Evolutionary conservation across 2,329 filamentous ascomycete species (phyloP).

Genomic region (Pseudogymnoascus sp.): DNA sequence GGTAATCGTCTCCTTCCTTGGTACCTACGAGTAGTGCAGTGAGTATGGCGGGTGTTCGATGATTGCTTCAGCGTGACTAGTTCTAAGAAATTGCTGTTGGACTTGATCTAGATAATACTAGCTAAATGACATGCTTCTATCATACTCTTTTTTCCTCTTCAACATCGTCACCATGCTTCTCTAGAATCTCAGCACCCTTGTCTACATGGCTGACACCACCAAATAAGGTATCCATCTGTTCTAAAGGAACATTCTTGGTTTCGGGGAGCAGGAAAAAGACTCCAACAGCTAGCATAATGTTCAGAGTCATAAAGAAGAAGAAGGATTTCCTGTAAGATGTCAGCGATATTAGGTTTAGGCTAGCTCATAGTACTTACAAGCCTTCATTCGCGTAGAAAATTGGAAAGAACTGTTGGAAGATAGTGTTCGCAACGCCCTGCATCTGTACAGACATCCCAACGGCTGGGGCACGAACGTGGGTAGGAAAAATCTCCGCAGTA

Average conservation of each 20-base stretch:
- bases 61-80: conserved; percentile 11
- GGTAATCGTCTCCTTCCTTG: no score
- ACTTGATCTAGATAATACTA: conserved; percentile 24
- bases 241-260: conserved; percentile 47
- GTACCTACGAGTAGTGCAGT: neutral
- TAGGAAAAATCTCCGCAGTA: conserved; percentile 59
- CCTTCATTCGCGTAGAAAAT: conserved; percentile 52
- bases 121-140: conserved; percentile 10
- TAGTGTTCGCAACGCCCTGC: conserved; percentile 58
- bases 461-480: conserved; percentile 61
- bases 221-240: conserved; percentile 50
- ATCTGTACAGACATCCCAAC: conserved; percentile 55
- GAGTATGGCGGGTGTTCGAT: conserved; percentile 11
- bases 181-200: conserved; percentile 24
- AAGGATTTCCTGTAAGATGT: conserved; percentile 15
- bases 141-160: neutral
- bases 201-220: conserved; percentile 28
- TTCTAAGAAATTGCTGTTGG: conserved; percentile 12
- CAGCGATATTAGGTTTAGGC: neutral
- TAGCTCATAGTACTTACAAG: conserved; percentile 24
- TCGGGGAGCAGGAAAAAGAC: conserved; percentile 46
- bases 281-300: conserved; percentile 44
- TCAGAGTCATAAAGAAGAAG: conserved; percentile 49
- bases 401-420: conserved; percentile 66
- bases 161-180: conserved; percentile 18